Evolutionary conservation across 164 flowering plant species (phyloP), one percentile per base, ranked within the genome.

Genomic region (Euptelea pleiosperma): DNA sequence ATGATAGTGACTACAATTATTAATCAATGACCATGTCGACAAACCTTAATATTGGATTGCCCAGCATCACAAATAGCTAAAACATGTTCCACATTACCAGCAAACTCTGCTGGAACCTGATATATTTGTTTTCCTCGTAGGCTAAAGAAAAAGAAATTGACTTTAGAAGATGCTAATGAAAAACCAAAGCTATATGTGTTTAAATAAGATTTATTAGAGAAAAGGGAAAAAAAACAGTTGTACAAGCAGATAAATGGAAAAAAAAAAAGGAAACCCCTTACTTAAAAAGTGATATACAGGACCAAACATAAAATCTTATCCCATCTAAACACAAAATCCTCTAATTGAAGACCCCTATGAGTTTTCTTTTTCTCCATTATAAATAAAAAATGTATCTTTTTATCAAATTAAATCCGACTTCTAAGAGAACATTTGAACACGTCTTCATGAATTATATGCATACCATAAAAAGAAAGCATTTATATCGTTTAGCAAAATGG

Each of bases 111-210:
- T 3, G 86, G 89, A 67, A 88, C 79, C 57, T 76, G 81, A 64
- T 73, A 77, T 47, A 86, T 45, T 25, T 86, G 92, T 62, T 90
- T 93, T 25, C 95, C 96, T 36, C 85, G 77, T 44, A 93, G 60
- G 53, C 99, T 90, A 70, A 64, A 76, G n/a, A 56, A 31, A 54
- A 34, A 59, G 15, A 6, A 48, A 39, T 1, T 21, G 11, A 55
- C 11, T 14, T 11, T 37, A 25, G 35, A 19, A 15, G 6, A 61
- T 22, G 37, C 11, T 5, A 41, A 22, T 60, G 2, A 36, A 44
- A 16, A 10, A 37, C 6, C 3, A 34, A 35, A 36, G 42, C 5
- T 21, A 18, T 18, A 9, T 8, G 41, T 11, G 14, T 37, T 30
- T 6, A 30, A 16, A 2, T 11, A 45, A 12, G 12, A 22, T 58